Evolutionary conservation across 2,329 filamentous ascomycete species (phyloP), one percentile per base, ranked within the genome.

Genomic region (Beauveria pseudobassiana): DNA sequence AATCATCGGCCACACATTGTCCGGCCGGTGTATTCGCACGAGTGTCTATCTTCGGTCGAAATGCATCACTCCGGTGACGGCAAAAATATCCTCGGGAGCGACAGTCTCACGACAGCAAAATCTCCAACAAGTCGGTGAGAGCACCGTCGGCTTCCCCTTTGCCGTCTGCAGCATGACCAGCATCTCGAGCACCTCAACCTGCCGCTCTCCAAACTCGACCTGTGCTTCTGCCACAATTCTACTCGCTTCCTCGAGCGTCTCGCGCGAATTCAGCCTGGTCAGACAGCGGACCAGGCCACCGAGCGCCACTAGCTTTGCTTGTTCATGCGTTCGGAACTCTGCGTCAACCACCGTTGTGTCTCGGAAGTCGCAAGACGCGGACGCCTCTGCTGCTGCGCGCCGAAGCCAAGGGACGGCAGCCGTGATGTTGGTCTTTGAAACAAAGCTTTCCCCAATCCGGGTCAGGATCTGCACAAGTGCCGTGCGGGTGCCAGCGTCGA

Each of bases 111-210:
- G 43, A 22, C 22, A 58, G 34, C 40, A 52, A 42, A 34, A 18
- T 22, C 26, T 26, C 49, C 6, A 46, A 28, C 40, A 60, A 52
- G 14, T 45, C 40, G 26, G 48, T 53, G 24, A 60, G 46, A 9
- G 48, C n/a, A 34, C 30, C 48, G 24, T n/a, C 26, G 3, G 24
- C 42, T 16, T 54, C 20, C 18, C 59, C 6, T 46, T 24, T n/a
- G 42, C 50, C 6, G 30, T 10, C 30, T 61, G 51, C 20, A 61
- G 26, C 28, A 30, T n/a, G 8, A 50, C 50, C 9, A 52, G 26
- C 59, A 61, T 61, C 28, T 54, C 59, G 20, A 61, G 43, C 10
- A 61, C 50, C 18, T 54, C 50, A 5, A 54, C 10, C 14, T 30
- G 28, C 3, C 50, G 40, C 8, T 48, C 20, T 3, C 59, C 42